Conservation (phyloP, 2,329 filamentous ascomycete species). For the Didymella glomerata region DNA sequence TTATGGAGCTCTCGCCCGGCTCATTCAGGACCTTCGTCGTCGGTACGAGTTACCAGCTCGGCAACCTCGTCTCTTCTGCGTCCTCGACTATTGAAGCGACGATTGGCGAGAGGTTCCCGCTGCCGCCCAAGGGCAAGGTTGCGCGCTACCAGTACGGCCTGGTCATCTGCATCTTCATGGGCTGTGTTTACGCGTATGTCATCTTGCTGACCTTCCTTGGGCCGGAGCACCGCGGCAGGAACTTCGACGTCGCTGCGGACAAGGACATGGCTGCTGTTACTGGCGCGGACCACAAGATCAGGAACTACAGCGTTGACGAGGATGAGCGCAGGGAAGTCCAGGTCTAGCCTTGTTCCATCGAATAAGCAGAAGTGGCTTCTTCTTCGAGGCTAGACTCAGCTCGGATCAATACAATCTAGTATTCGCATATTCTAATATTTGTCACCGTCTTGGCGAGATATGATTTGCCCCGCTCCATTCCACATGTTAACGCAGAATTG, state of each 20-base stretch:
- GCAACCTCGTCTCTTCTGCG: slow-evolving; percentile 75
- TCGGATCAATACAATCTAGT: too few relatives aligned
- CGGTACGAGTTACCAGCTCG: slow-evolving; percentile 78
- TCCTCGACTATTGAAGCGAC: slow-evolving; percentile 79
- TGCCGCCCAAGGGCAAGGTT: slow-evolving; percentile 60
- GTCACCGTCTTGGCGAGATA: too few relatives aligned
- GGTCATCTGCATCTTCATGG: slow-evolving; percentile 93
- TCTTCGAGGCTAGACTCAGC: too few relatives aligned
- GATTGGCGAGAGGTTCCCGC: slow-evolving; percentile 77
- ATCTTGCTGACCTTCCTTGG: slow-evolving; percentile 71
- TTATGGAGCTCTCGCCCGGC: slow-evolving; percentile 78
- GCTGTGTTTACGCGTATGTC: slow-evolving; percentile 73
- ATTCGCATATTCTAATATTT: too few relatives aligned
- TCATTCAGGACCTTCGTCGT: slow-evolving; percentile 78
- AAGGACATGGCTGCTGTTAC: slow-evolving; percentile 45
- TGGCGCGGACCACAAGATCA: slow-evolving; percentile 15
- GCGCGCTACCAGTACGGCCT: slow-evolving; percentile 70
- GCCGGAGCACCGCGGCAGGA: slow-evolving; percentile 56
- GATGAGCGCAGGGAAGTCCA: slow-evolving; percentile 7
- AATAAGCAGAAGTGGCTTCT: too few relatives aligned
- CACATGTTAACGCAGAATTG: too few relatives aligned
- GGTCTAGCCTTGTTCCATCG: too few relatives aligned
- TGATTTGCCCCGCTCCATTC: too few relatives aligned
- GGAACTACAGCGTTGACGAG: slow-evolving; percentile 13
- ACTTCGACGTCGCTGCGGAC: slow-evolving; percentile 46